Conservation (phyloP, 2,329 filamentous ascomycete genomes). For the Colletotrichum tofieldiae region DNA sequence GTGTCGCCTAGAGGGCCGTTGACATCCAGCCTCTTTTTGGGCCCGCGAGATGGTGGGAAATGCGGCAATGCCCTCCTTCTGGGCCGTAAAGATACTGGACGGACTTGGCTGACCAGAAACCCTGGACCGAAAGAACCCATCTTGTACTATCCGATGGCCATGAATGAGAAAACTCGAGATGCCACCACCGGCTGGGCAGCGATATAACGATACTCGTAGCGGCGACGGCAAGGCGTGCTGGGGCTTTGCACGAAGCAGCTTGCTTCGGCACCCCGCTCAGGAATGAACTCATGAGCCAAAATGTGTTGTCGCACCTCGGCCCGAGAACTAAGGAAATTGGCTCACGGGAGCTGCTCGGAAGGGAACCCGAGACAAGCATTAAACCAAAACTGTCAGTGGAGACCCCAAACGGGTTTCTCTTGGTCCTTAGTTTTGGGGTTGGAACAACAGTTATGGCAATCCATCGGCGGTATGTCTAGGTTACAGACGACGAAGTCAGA, state of each 20-base stretch:
- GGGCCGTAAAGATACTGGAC: not conserved
- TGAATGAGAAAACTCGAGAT: not conserved
- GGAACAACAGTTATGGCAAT: not conserved
- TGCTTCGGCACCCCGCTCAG: not conserved
- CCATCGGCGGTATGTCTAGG: not conserved
- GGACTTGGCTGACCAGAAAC: not conserved
- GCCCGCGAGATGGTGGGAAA: not conserved
- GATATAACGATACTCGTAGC: not conserved
- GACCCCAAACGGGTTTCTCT: not conserved
- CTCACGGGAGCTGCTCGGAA: not conserved
- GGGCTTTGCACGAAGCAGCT: constrained; percentile 18
- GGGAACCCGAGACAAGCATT: too few relatives aligned
- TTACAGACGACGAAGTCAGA: not conserved
- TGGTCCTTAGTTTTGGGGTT: not conserved
- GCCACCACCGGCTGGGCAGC: not conserved
- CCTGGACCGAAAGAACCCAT: not conserved
- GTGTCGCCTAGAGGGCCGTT: constrained; percentile 18
- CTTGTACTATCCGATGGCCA: not conserved
- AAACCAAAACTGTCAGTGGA: not conserved
- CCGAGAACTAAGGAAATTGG: not conserved
- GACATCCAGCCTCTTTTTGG: not conserved
- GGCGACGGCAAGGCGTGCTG: constrained; percentile 7
- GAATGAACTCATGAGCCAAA: constrained; percentile 26
- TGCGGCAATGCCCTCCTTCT: not conserved
- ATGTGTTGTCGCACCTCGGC: constrained; percentile 27